Evolutionary conservation across 176 grass and related monocot species (phyloP).

Genomic region (Themeda triandra): DNA sequence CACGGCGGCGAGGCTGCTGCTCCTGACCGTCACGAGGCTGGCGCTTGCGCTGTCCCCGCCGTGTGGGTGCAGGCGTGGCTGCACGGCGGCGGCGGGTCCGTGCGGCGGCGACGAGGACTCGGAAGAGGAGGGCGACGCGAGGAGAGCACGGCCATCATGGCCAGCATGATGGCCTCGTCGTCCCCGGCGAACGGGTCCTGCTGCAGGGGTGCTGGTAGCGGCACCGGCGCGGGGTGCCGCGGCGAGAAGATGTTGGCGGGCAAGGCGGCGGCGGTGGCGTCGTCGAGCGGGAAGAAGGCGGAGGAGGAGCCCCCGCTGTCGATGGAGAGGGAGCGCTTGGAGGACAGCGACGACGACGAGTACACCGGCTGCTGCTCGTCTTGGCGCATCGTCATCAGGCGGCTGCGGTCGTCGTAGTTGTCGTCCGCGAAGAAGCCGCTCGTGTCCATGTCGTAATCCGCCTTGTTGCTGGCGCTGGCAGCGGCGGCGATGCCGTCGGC

Average conservation of each 20-base stretch:
- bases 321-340: constrained; percentile 49
- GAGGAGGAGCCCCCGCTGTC: constrained; percentile 51
- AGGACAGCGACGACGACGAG: constrained; percentile 38
- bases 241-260: background rate
- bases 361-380: background rate
- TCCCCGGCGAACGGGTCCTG: constrained; percentile 17
- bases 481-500: background rate
- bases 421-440: background rate
- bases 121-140: constrained; percentile 61
- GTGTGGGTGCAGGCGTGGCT: background rate
- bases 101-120: constrained; percentile 31
- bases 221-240: background rate
- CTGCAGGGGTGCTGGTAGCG: no score
- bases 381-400: background rate
- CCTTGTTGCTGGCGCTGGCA: background rate
- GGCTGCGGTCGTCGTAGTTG: background rate
- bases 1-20: constrained; percentile 31
- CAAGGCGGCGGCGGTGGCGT: background rate
- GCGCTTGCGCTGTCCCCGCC: background rate
- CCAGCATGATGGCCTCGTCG: constrained; percentile 57
- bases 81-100: background rate
- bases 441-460: constrained; percentile 1
- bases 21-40: constrained; percentile 49
- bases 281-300: constrained; percentile 27
- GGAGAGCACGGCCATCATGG: constrained; percentile 87